Evolutionary conservation across 129 eudicot genomes (phyloP).

Genomic region (Pittosporum tobira): DNA sequence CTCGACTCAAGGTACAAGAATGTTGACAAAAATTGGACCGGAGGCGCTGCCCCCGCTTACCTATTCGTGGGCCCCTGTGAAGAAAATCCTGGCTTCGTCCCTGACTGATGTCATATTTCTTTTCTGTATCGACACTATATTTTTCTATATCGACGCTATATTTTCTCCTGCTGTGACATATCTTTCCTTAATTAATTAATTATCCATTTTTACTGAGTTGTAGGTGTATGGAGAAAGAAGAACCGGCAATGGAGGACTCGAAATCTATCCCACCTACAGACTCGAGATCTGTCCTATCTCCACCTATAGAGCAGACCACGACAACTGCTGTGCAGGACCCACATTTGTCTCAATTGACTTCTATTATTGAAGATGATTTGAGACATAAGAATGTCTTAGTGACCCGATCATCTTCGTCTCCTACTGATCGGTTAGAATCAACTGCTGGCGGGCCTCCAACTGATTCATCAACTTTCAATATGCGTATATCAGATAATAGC

Average conservation of each 20-base stretch:
- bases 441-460: conserved; percentile 46
- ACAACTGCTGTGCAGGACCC: conserved; percentile 16
- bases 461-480: conserved; percentile 29
- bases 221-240: conserved; percentile 47
- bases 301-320: conserved; percentile 19
- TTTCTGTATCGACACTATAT: no score
- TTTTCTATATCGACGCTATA: no score
- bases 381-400: conserved; percentile 36
- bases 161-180: no score
- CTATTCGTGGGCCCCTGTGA: no score
- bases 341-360: conserved; percentile 25
- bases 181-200: no score
- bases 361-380: conserved; percentile 27
- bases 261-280: conserved; percentile 16
- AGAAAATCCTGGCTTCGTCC: no score
- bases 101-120: no score
- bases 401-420: conserved; percentile 46
- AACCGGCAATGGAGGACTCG: conserved; percentile 23
- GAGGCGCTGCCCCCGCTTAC: no score
- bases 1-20: no score
- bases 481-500: conserved; percentile 35
- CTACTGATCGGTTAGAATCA: conserved; percentile 42
- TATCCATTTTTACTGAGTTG: no score
- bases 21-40: no score
- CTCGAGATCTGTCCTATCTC: no score